A percentile compares a stretch with the other conserved stretches of the same genome.
phyloP scores from a whole-genome alignment of 768 basidiomycete species.

The Termitomyces sp. region DNA sequence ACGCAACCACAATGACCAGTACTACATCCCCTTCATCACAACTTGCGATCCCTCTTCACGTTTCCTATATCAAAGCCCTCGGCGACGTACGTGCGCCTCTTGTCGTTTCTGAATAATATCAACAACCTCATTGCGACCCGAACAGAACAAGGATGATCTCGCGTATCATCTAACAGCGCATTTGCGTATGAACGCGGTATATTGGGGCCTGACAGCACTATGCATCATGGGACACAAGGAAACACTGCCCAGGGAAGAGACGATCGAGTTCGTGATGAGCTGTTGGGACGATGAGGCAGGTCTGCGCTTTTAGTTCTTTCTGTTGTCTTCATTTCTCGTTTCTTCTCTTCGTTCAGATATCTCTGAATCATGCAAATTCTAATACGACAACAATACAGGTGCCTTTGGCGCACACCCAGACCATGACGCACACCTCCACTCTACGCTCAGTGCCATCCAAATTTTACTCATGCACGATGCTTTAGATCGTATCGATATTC shows the following conservation, averaged over 20 bases:
- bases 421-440: conserved; percentile 86
- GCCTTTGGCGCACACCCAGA: conserved; percentile 90
- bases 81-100: conserved; percentile 47
- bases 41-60: conserved; percentile 56
- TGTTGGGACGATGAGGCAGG: conserved; percentile 96
- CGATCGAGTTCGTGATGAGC: conserved; percentile 85
- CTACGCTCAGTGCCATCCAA: conserved; percentile 91
- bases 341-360: neutral
- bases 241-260: conserved; percentile 78
- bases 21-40: neutral
- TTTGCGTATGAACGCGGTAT: conserved; percentile 91
- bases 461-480: conserved; percentile 86
- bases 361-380: neutral
- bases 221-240: conserved; percentile 76
- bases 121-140: neutral
- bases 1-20: conserved; percentile 2
- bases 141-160: conserved; percentile 79
- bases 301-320: conserved; percentile 19
- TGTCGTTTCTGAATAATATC: neutral
- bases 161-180: conserved; percentile 90
- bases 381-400: conserved; percentile 43
- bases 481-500: conserved; percentile 63
- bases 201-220: conserved; percentile 93
- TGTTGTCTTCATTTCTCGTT: neutral
- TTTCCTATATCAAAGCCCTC: conserved; percentile 72